Base-by-base conservation (phyloP, 768 basidiomycete species). In the Suillus bovinus region DNA sequence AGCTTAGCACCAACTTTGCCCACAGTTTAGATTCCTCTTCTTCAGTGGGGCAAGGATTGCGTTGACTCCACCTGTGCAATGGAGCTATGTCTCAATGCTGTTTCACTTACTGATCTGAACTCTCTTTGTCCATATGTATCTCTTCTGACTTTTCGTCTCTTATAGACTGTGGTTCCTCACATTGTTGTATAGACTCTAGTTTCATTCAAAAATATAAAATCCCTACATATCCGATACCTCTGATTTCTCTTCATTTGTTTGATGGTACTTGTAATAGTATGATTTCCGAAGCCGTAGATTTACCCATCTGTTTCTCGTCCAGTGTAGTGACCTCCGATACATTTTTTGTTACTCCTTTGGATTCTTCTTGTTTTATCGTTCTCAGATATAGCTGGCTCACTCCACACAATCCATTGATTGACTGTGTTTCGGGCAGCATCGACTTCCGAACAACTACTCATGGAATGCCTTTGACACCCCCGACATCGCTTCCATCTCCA, bases 381-480 rank as follows among this genome's bases (percentile, higher is more conserved):
- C 55, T 62, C 6, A 57, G 61, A 62, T 57, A 58, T 50, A 58
- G 58, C 61, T 62, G 53, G 61, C 54, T 62, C 55, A 27, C 53
- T 55, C 38, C 6, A 42, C 41, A 42, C 41, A 42, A 42, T 42
- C 41, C 41, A 4, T 42, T 42, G 41, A 42, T 42, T 42, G 41
- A 42, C 20, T 42, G 41, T 17, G 41, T 20, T 8, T 8, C 4
- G 20, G 41, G 41, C 41, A 42, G 41, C 41, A 42, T 42, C 41
- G n/a, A n/a, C n/a, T n/a, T n/a, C n/a, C 8, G 20, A 8, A 42
- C 8, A 3, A 42, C 8, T 0, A 2, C 20, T 8, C 41, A 42
- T 20, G 8, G 41, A 42, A 42, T 42, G 41, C 41, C 41, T 20
- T 20, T 4, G 8, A 7, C 41, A 7, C 20, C 41, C 10, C 41